phyloP scores from a whole-genome alignment of 306 rosid genomes.

The Amphicarpaea edgeworthii region DNA sequence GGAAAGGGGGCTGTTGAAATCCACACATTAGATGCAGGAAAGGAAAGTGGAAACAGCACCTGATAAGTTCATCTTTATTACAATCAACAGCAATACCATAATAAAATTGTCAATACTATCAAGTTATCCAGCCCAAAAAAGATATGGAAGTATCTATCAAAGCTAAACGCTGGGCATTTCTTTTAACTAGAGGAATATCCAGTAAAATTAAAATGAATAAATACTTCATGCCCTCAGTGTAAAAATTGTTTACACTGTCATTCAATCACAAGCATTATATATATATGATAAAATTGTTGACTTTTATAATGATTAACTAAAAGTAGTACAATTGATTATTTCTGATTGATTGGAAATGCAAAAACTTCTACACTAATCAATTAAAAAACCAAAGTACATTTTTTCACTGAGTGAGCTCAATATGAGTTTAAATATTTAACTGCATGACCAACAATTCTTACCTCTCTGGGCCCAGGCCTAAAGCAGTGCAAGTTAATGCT shows the following conservation, averaged over 20 bases:
- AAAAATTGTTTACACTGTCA: too few species aligned
- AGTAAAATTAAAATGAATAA: constrained; percentile 11
- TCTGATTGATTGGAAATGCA: neutral
- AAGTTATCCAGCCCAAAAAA: constrained; percentile 12
- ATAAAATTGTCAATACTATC: neutral
- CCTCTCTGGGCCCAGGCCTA: constrained; percentile 81
- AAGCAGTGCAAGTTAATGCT: constrained; percentile 75
- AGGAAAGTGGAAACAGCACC: constrained; percentile 7
- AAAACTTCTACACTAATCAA: neutral
- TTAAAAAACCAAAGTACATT: constrained; percentile 1
- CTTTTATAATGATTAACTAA: too few species aligned
- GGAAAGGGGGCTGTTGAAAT: neutral
- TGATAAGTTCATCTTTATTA: neutral
- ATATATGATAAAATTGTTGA: too few species aligned
- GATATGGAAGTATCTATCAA: neutral
- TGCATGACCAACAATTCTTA: constrained; percentile 35
- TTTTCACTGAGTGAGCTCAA: constrained; percentile 6
- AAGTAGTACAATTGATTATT: too few species aligned
- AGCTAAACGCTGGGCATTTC: neutral
- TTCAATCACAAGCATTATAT: too few species aligned
- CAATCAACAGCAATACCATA: neutral
- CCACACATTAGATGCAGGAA: neutral
- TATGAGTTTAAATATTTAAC: constrained; percentile 9
- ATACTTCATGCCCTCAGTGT: neutral
- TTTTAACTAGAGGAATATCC: constrained; percentile 3